Base-by-base conservation (phyloP, 1,284 basidiomycete genomes). In the Tetrapyrgos nigripes region DNA sequence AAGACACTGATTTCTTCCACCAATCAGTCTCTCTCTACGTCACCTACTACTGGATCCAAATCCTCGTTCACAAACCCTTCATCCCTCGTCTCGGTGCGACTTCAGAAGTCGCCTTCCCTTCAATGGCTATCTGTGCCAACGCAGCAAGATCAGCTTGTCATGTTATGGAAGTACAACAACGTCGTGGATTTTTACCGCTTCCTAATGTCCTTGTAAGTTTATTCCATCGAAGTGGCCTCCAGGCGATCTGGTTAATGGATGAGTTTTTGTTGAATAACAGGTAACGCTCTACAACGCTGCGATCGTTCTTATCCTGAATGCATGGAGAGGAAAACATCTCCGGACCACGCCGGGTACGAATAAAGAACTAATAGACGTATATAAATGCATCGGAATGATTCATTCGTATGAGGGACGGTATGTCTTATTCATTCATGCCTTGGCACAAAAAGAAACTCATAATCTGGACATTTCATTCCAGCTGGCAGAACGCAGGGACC, bases 1-100 rank as follows among this genome's bases (percentile, higher is more conserved):
- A 79, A 46, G 62, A 87, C 59, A 26, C 55, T 3, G 64, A 72
- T 1, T 83, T 85, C 64, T 87, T 89, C 66, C 75, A 81, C 53
- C 88, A 90, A 72, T 86, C 86, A 1, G 83, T 83, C 0, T 68
- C 74, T 9, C 78, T 92, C 2, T 83, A 89, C 64, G 69, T 79
- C 2, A 76, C 81, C 28, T 91, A 84, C 70, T 88, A 89, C 68
- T 80, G 84, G 50, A 68, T 82, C 5, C 83, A 85, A 62, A 89
- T 91, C 61, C 33, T 19, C 10, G 17, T 49, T 33, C 46, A 57
- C n/a, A 52, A 43, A 51, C 49, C 53, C 0, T 54, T 48, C 26
- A 62, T 61, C 51, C 53, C 53, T 61, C 69, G 19, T 13, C 51
- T 52, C 9, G 56, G 48, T 17, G 43, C 45, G 10, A 24, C 31